Evolutionary conservation across 192 early-diverging fungal species (phyloP), one percentile per base, ranked within the genome.

Genomic region (Endogone sp.): DNA sequence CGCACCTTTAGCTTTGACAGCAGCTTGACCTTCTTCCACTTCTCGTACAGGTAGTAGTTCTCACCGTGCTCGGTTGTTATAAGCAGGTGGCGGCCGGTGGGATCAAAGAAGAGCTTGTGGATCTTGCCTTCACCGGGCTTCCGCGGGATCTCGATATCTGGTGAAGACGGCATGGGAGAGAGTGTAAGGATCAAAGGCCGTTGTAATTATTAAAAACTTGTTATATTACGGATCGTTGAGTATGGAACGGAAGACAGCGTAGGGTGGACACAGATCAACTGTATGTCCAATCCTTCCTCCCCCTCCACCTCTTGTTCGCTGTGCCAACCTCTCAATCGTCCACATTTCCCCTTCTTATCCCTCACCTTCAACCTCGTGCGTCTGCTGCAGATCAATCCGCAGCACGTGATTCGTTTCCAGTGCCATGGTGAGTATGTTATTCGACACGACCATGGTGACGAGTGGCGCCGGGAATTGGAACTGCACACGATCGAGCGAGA

Each of bases 61-160:
- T 97, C 94, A 62, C 95, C 95, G 20, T 89, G 82, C 27, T 93
- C 88, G 2, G 95, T 96, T 3, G 93, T 90, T 62, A 96, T 86
- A 62, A 98, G 84, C 71, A 97, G 70, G 68, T 97, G 96, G 57
- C 91, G 86, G 24, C 92, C 95, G 4, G 90, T 92, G 8, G 94
- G 94, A 71, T 96, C 94, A 68, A 94, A 81, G 72, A 95, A 97
- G 31, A 90, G 80, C 57, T 81, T 88, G 63, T 88, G 79, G n/a
- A 93, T 85, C 44, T 73, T 73, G 29, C 88, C 89, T 60, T 83
- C 84, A 22, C 76, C 78, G 23, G 81, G 67, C 62, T 86, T 86
- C 59, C 83, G 75, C 27, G 82, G 73, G n/a, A 91, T 79, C 62
- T 93, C 92, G 65, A 93, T 84, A 65, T 93, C 91, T 94, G 71